These are phyloP conservation scores for Alternaria hordeiaustralica DNA, from an alignment of 2,329 filamentous ascomycete genomes.

Conservation along the genomic window DNA sequence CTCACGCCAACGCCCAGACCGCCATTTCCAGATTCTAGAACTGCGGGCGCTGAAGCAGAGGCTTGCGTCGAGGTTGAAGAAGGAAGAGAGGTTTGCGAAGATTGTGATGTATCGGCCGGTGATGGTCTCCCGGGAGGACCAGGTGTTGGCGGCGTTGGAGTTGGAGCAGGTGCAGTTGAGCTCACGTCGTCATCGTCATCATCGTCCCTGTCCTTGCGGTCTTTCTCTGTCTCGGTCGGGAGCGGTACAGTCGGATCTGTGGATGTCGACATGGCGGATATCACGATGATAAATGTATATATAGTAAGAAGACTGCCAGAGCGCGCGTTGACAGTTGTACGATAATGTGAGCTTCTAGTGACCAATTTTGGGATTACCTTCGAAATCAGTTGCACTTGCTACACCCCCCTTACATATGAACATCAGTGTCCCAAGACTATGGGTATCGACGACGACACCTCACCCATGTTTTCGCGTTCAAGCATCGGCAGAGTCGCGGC, in stretches of 20 bases:
- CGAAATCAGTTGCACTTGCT: neutral
- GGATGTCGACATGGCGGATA: slow-evolving; percentile 10
- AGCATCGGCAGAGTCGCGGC: slow-evolving; percentile 3
- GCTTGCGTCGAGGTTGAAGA: slow-evolving; percentile 3
- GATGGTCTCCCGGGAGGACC: neutral
- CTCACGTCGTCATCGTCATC: slow-evolving; percentile 19
- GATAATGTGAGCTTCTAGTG: neutral
- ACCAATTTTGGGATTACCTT: neutral
- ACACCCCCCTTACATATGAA: neutral
- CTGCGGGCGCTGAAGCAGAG: neutral
- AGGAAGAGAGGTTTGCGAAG: neutral
- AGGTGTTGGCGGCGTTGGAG: neutral
- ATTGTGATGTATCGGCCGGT: neutral
- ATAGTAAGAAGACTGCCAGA: neutral
- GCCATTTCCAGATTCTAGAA: neutral
- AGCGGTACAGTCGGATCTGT: slow-evolving; percentile 19
- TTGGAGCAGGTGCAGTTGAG: neutral
- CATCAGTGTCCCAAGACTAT: neutral
- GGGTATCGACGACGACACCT: neutral
- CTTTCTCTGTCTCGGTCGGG: slow-evolving; percentile 9
- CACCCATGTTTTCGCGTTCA: neutral
- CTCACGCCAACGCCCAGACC: slow-evolving; percentile 18
- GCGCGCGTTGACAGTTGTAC: neutral
- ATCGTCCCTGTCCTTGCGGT: slow-evolving; percentile 8
- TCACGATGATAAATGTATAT: neutral